Evolutionary conservation across 1,139 yeast species (phyloP), one percentile per base, ranked within the genome.

Genomic region (Taphrina wiesneri): DNA sequence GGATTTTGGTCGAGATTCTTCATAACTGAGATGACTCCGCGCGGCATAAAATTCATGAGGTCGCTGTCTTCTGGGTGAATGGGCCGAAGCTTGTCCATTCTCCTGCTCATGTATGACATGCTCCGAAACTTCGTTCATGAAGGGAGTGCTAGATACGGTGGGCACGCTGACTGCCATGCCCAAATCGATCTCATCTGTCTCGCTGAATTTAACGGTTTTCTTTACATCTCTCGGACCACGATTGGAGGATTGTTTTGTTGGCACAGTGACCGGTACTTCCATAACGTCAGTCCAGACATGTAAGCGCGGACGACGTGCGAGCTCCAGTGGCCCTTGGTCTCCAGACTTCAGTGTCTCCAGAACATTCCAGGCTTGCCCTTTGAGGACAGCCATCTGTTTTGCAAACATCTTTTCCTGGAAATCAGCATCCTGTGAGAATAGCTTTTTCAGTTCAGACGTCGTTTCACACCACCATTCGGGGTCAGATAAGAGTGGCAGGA

Each of bases 321-420:
- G 77, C 69, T 87, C 91, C 67, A 86, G 76, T 0, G 91, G 92
- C 0, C 91, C 90, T 62, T 85, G 87, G 56, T 82, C 81, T 0
- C 80, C 79, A 51, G 79, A 76, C 71, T 84, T 85, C 64, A 87
- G 75, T 0, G 86, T 81, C 70, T 87, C 90, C 3, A 87, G 87
- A 6, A 87, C 87, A 70, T 87, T 87, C 75, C 86, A 87, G 0
- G 93, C 90, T 72, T 88, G 93, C 0, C 95, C 95, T 72, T 87
- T 87, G 71, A 88, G 72, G 0, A 87, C 87, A 0, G 90, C 86
- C 79, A 87, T 79, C 72, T 88, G 93, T 67, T 83, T 82, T 51
- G 76, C 77, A 86, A 89, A 87, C 85, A 86, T 81, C 59, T 90
- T 77, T 69, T 82, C 85, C 69, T 83, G 84, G 73, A 86, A 87